A percentile compares a stretch with the other conserved stretches of the same genome.
Evolutionary conservation across 1,284 basidiomycete genomes (phyloP).

Genomic region (Apiotrichum gracile): DNA sequence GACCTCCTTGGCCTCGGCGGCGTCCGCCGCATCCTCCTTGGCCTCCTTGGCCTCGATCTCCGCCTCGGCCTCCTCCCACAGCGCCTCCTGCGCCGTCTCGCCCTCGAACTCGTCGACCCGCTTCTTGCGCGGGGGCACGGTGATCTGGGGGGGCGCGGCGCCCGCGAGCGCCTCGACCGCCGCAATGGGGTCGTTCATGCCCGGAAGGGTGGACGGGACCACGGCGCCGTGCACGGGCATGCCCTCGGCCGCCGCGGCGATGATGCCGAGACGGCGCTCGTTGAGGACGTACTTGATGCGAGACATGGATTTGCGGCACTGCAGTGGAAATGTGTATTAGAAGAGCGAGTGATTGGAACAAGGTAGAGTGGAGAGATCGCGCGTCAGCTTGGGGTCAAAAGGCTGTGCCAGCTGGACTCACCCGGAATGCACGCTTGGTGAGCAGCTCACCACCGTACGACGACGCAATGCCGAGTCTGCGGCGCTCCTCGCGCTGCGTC

Average conservation of each 20-base stretch:
- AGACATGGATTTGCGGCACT: constrained; percentile 96
- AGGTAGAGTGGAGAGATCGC: background rate
- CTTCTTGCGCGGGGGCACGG: background rate
- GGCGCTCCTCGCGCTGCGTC: constrained; percentile 73
- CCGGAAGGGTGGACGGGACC: constrained; percentile 5
- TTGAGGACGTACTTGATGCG: constrained; percentile 90
- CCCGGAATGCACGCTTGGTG: constrained; percentile 30
- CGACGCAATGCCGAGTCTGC: constrained; percentile 54
- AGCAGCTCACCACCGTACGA: constrained; percentile 33
- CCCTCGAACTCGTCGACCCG: background rate
- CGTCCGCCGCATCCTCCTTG: constrained; percentile 29
- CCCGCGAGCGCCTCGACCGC: constrained; percentile 9
- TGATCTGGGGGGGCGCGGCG: constrained; percentile 1
- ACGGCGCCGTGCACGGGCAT: background rate
- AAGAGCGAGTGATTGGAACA: background rate
- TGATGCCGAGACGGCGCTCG: constrained; percentile 78
- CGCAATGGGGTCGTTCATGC: constrained; percentile 5
- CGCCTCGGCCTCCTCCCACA: constrained; percentile 15
- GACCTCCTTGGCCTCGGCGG: constrained; percentile 24
- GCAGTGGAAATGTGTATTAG: background rate
- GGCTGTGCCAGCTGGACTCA: no score
- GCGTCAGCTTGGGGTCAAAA: no score
- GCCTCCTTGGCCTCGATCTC: constrained; percentile 16
- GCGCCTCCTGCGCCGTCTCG: constrained; percentile 9
- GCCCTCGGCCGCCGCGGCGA: constrained; percentile 50